Evolutionary conservation across 1,284 basidiomycete species (phyloP).

Genomic region (Fomes fomentarius): DNA sequence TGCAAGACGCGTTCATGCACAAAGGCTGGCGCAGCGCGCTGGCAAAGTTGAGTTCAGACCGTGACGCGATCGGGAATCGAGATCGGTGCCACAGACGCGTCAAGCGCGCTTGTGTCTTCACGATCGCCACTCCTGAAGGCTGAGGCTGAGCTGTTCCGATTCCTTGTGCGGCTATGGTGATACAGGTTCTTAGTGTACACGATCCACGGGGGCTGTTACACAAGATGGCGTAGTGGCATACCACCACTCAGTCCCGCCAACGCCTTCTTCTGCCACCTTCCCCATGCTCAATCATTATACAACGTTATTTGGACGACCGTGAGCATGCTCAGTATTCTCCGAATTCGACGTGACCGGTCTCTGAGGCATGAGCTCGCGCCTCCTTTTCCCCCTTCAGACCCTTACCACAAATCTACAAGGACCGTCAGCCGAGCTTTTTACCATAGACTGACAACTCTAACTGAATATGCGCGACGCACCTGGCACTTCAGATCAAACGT

Average conservation of each 20-base stretch:
- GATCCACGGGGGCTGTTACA: constrained; percentile 1
- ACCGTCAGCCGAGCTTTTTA: too few relatives aligned
- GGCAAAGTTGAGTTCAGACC: too few relatives aligned
- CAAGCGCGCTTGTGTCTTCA: background rate
- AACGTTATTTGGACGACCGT: background rate
- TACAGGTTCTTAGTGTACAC: background rate
- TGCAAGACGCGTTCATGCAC: constrained; percentile 14
- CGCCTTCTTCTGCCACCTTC: constrained; percentile 14
- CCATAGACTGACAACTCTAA: too few relatives aligned
- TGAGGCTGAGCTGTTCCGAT: too few relatives aligned
- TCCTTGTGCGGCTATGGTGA: too few relatives aligned
- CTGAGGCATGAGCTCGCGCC: constrained; percentile 82
- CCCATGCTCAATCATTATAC: background rate
- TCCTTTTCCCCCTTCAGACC: constrained; percentile 93
- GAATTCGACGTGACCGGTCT: constrained; percentile 87
- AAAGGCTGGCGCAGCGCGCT: background rate
- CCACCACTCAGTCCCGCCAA: background rate
- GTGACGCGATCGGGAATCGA: constrained; percentile 12
- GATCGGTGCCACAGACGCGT: constrained; percentile 30
- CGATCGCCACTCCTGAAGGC: too few relatives aligned
- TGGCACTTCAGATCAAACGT: constrained; percentile 89
- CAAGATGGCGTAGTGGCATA: constrained; percentile 12
- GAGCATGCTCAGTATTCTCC: constrained; percentile 88
- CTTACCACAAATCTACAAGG: constrained; percentile 64
- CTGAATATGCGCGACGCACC: too few relatives aligned